These are phyloP conservation scores for Cladophialophora carrionii DNA, from an alignment of 2,329 filamentous ascomycete species.

Conservation along the genomic window DNA sequence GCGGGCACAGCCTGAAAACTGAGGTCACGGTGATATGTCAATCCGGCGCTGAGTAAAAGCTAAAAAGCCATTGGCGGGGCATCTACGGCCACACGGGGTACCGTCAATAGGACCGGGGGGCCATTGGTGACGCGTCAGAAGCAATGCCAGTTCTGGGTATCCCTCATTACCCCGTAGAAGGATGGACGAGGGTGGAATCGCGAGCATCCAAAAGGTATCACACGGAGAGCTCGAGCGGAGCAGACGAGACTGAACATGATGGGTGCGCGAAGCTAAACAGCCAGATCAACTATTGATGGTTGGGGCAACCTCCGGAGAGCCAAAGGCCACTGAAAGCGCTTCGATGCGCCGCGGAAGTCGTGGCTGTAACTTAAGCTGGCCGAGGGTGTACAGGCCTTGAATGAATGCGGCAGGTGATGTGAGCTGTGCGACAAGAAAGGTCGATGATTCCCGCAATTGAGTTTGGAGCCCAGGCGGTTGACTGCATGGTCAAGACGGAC, in stretches of 20 bases:
- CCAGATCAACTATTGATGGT: background rate
- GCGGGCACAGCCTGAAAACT: background rate
- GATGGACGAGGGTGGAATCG: background rate
- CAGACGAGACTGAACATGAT: background rate
- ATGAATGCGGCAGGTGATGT: conserved; percentile 5
- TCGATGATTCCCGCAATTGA: background rate
- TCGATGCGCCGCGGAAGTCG: background rate
- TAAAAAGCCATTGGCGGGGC: background rate
- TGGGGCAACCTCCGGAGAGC: background rate
- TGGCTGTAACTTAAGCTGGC: background rate
- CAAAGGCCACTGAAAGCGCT: background rate
- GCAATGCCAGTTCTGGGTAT: background rate
- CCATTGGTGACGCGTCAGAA: background rate
- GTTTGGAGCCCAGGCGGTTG: background rate
- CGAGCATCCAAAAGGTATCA: background rate
- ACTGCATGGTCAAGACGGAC: background rate
- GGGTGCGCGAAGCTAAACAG: background rate
- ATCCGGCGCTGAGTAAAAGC: conserved; percentile 7
- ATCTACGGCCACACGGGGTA: no score
- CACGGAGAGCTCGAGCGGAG: background rate
- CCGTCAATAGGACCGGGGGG: background rate
- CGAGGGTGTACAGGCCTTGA: background rate
- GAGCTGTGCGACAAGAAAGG: background rate
- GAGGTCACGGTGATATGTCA: background rate
- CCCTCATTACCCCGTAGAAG: background rate